Evolutionary conservation across 305 asterid genomes (phyloP).

Genomic region (Solanum hybrid): DNA sequence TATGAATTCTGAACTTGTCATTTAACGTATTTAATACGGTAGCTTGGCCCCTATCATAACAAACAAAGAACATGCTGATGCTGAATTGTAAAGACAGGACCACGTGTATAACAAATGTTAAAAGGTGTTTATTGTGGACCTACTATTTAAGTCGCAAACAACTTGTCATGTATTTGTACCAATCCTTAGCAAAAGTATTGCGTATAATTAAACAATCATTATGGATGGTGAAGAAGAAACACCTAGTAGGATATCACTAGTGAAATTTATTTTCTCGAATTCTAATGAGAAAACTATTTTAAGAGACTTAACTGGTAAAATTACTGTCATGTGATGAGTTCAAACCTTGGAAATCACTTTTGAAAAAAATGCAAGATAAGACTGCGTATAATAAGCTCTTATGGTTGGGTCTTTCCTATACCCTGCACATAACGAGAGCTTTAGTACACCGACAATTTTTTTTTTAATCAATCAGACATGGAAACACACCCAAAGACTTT

Average conservation of each 20-base stretch:
- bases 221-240: neutral
- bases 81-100: neutral
- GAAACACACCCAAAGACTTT: neutral
- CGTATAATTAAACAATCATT: neutral
- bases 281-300: neutral
- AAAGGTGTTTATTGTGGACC: neutral
- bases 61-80: neutral
- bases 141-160: neutral
- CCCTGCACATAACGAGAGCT: neutral
- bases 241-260: neutral
- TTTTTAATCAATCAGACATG: neutral
- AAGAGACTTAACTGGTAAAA: too few species aligned
- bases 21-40: neutral
- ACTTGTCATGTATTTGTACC: neutral
- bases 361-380: neutral
- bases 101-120: neutral
- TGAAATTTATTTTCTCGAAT: neutral
- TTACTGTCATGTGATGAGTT: rapidly evolving
- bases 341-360: neutral
- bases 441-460: too few species aligned
- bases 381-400: too few species aligned
- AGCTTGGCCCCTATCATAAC: neutral
- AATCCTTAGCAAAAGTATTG: neutral
- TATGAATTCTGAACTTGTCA: rapidly evolving
- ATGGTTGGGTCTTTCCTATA: too few species aligned